Base-by-base conservation (phyloP, 1,284 basidiomycete species). In the Cystobasidium pallidum region DNA sequence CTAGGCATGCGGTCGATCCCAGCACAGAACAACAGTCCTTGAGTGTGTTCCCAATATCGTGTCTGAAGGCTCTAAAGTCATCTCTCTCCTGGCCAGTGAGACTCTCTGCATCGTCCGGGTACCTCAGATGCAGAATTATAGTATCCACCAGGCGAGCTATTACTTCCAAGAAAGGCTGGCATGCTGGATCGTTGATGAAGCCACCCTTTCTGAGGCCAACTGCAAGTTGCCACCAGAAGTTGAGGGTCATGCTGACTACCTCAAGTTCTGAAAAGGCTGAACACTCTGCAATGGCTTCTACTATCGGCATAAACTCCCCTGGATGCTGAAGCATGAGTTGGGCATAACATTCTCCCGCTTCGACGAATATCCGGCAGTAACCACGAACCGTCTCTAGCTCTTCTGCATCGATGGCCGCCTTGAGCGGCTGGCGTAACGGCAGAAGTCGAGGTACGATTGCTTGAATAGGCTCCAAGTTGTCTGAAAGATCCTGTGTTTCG, bases 1-100 rank as follows among this genome's bases (percentile, higher is more conserved):
- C 83, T 51, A 99, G 85, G 79, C 96, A 99, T 3, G 86, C 85
- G 58, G 92, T 89, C 1, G 94, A 87, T 34, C 94, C 91, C 43
- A 99, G 86, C 43, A 99, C 94, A 75, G 90, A 88, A 82, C 96
- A 99, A 80, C 96, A 99, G 81, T 99, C 96, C 82, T 99, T 99
- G 77, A 99, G 86, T 3, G 96, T 99, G 81, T 99, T 95, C 65
- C 96, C 96, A 91, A 99, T 99, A 75, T 94, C 88, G 83, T 99
- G 96, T 68, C 96, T 86, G 85, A 99, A 99, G 6, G 88, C 86
- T 28, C 96, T 87, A 85, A 99, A 99, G 79, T 91, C 90, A 75
- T 99, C 96, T 11, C 89, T 86, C 80, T 97, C 95, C 81, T 95
- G 91, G 2, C 89, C 88, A 2, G 86, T 86, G 76, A 94, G 82